Evolutionary conservation across 305 asterid genomes (phyloP).

Genomic region (Lippia alba): DNA sequence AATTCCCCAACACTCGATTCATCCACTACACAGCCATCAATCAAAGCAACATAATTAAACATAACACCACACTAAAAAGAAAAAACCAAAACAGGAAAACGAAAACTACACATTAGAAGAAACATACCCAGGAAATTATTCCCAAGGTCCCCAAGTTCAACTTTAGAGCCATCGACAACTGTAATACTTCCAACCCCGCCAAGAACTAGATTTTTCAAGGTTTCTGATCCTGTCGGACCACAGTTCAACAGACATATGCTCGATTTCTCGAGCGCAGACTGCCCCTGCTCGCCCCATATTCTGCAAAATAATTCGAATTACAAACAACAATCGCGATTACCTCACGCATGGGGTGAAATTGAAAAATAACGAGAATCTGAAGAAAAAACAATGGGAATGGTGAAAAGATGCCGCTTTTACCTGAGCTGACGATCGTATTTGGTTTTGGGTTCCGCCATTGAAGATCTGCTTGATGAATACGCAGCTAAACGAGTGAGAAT

Average conservation of each 20-base stretch:
- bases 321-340: constrained; percentile 22
- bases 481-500: constrained; percentile 40
- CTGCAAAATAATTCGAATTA: constrained; percentile 43
- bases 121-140: constrained; percentile 84
- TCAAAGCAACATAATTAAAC: constrained; percentile 21
- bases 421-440: constrained; percentile 99
- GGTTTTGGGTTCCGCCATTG: constrained; percentile 90
- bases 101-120: neutral
- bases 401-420: constrained; percentile 35
- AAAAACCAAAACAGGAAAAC: neutral
- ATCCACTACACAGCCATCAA: constrained; percentile 60
- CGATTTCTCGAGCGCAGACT: constrained; percentile 90
- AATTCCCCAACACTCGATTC: constrained; percentile 90
- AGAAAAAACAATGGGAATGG: constrained; percentile 1
- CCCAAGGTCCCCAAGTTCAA: constrained; percentile 91
- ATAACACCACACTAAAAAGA: neutral
- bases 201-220: constrained; percentile 89
- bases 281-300: constrained; percentile 99
- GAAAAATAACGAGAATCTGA: neutral
- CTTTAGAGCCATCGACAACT: constrained; percentile 92
- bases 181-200: constrained; percentile 98
- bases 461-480: constrained; percentile 50
- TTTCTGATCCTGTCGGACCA: constrained; percentile 96
- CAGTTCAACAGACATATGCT: constrained; percentile 91
- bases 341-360: neutral